Evolutionary conservation across 1,284 basidiomycete species (phyloP).

Genomic region (Xerocomus nothofagi): DNA sequence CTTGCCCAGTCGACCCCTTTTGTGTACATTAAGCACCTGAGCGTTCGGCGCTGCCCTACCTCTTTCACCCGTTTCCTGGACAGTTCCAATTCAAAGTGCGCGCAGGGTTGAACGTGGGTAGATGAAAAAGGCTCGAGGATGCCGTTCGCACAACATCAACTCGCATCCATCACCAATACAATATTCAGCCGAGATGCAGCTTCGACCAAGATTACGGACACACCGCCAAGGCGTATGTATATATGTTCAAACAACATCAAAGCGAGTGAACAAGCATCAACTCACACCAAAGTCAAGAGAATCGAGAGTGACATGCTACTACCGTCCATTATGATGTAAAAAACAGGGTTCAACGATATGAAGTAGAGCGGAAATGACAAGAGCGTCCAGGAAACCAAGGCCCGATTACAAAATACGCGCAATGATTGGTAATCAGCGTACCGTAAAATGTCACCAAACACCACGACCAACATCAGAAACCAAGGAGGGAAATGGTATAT

Average conservation of each 20-base stretch:
- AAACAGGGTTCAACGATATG: constrained; percentile 3
- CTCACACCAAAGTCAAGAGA: background rate
- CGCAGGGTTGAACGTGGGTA: too few relatives aligned
- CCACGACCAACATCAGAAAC: constrained; percentile 2
- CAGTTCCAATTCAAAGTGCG: too few relatives aligned
- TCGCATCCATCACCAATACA: background rate
- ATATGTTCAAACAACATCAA: background rate
- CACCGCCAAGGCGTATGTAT: background rate
- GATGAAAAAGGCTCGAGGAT: background rate
- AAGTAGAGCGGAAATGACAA: constrained; percentile 5
- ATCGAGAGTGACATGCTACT: too few relatives aligned
- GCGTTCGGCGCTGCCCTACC: too few relatives aligned
- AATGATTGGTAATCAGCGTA: constrained; percentile 14
- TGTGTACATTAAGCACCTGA: too few relatives aligned
- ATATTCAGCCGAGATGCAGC: background rate
- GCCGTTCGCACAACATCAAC: background rate
- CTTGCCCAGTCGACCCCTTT: too few relatives aligned
- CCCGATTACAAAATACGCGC: constrained; percentile 12
- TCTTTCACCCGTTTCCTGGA: too few relatives aligned
- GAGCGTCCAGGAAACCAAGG: constrained; percentile 16
- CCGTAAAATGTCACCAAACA: constrained; percentile 19
- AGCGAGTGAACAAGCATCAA: constrained; percentile 6
- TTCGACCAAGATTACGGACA: background rate
- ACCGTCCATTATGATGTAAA: background rate
- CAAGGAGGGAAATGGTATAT: constrained; percentile 20